These are phyloP conservation scores for Dictyostelium discoideum DNA, from an alignment of 78 protist species.

Conservation along the genomic window DNA sequence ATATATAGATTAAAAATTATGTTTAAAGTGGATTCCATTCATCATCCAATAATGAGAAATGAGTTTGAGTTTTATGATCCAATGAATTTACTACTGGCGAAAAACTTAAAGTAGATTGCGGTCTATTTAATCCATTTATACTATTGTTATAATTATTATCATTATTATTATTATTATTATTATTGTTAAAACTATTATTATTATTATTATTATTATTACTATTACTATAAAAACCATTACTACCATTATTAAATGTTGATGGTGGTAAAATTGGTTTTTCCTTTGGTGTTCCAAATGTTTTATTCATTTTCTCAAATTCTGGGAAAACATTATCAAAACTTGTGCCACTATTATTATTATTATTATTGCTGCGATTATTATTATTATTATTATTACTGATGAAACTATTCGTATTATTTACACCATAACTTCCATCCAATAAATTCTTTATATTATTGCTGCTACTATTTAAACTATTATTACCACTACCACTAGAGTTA, in stretches of 20 bases:
- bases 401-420: background rate
- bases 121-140: constrained; percentile 10
- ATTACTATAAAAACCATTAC: background rate
- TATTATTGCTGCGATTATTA: background rate
- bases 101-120: constrained; percentile 41
- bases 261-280: constrained; percentile 2
- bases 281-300: constrained; percentile 20
- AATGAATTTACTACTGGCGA: constrained; percentile 58
- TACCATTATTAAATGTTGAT: constrained; percentile 3
- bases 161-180: background rate
- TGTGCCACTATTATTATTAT: background rate
- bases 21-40: constrained; percentile 59
- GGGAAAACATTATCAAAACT: background rate
- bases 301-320: constrained; percentile 38
- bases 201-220: background rate
- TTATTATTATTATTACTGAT: background rate
- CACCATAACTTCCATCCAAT: background rate
- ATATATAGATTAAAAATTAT: background rate
- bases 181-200: background rate
- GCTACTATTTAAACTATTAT: constrained; percentile 3
- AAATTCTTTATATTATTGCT: background rate
- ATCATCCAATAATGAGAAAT: constrained; percentile 54
- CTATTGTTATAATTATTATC: background rate
- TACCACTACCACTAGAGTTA: constrained; percentile 15
- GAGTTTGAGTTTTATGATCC: constrained; percentile 39